Base-by-base conservation (phyloP, 306 rosid species). In the Morella rubra region DNA sequence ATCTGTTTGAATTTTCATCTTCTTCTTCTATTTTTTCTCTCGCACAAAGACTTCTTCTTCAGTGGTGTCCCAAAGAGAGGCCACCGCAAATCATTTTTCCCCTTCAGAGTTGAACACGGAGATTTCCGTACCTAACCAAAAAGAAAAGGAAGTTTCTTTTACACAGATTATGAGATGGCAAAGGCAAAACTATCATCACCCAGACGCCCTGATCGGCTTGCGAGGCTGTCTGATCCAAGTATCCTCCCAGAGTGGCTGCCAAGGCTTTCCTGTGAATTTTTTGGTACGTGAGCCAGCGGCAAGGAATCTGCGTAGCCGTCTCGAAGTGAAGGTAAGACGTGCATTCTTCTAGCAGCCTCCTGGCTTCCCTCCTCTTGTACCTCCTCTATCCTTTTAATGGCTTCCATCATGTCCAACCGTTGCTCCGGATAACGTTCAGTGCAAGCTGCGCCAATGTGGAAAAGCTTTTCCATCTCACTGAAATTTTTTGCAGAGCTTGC, bases 381-480 rank as follows among this genome's bases (percentile, higher is more conserved):
- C 22, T 85, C 88, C 67, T 86, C 82, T 78, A 94, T 90, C 80
- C 87, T 94, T 71, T 86, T 82, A 76, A 84, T 22, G 1, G 85
- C 93, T 75, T 90, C 96, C 54, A 0, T 40, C 82, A 90, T 76
- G 32, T 84, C 83, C 45, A 86, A 77, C 77, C 98, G 70, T 5
- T 14, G 41, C 37, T 79, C 77, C 5, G 91, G 91, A 55, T 84
- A 68, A 37, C 75, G 86, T 41, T 81, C 82, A 0, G 96, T 77
- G 76, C 98, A 94, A 42, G 84, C 88, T 7, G 89, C 88, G 19
- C 93, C 96, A 44, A 91, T 61, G 47, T 59, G 77, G 24, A 94
- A 71, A 16, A 94, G 87, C 77, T 83, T 46, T 62, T 53, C 71
- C 93, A 91, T 91, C 72, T 90, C 88, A 27, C 52, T 76, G 14